Evolutionary conservation across 2,329 filamentous ascomycete species (phyloP).

Genomic region (Pseudopyrenochaeta lycopersici): DNA sequence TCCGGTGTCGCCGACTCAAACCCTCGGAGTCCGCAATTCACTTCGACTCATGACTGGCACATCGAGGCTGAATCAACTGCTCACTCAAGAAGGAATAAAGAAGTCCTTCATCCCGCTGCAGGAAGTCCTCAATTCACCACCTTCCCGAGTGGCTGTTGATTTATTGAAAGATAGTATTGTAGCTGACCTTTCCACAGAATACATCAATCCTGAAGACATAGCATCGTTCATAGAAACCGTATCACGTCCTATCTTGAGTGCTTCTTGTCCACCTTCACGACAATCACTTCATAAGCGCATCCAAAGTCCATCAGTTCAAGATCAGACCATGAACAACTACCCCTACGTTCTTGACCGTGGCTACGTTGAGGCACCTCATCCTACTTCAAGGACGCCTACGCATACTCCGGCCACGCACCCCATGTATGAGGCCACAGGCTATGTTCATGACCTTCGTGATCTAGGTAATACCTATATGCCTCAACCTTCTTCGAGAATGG

Average conservation of each 20-base stretch:
- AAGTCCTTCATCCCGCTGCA: neutral
- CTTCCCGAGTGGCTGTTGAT: neutral
- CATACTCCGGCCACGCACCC: neutral
- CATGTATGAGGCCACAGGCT: neutral
- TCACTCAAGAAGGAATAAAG: neutral
- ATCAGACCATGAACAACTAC: neutral
- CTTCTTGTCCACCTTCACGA: neutral
- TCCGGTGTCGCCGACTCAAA: constrained; percentile 2
- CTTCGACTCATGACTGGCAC: constrained; percentile 19
- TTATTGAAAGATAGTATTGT: neutral
- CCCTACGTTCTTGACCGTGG: constrained; percentile 5
- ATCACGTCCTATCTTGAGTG: neutral
- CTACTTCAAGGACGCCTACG: neutral
- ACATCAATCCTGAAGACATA: constrained; percentile 3
- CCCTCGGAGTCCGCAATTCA: neutral
- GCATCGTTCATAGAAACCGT: constrained; percentile 1
- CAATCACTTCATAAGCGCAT: neutral
- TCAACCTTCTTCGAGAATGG: no score
- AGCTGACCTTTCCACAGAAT: constrained; percentile 1
- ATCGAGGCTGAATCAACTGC: constrained; percentile 5
- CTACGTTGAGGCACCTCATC: neutral
- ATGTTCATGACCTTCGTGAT: neutral
- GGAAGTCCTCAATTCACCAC: constrained; percentile 2
- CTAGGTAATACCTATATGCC: neutral
- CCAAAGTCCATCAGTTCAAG: neutral